A percentile compares a stretch with the other conserved stretches of the same genome.
Evolutionary conservation across 305 asterid species (phyloP).

Genomic region (Plantago rigida): DNA sequence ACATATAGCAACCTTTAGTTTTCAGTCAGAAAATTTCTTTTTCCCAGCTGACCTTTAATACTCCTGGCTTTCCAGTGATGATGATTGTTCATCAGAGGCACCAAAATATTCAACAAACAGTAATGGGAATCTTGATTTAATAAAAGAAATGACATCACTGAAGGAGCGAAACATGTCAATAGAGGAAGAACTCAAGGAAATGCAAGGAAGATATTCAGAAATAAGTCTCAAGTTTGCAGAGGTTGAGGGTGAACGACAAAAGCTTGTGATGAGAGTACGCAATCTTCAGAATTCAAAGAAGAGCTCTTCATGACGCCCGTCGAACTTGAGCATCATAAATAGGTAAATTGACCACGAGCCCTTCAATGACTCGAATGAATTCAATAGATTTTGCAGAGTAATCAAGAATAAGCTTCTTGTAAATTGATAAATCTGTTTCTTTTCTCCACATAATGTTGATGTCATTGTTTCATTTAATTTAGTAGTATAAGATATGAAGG

Average conservation of each 20-base stretch:
- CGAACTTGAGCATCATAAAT: conserved; percentile 17
- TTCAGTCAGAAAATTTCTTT: too few relatives aligned
- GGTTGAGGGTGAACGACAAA: conserved; percentile 92
- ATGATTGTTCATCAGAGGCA: too few relatives aligned
- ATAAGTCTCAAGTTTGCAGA: conserved; percentile 94
- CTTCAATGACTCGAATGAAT: conserved; percentile 9
- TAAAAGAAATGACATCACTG: conserved; percentile 37
- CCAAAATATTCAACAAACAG: conserved; percentile 6
- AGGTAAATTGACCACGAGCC: conserved; percentile 25
- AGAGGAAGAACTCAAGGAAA: conserved; percentile 78
- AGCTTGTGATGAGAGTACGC: conserved; percentile 81
- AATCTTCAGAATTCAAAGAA: conserved; percentile 55
- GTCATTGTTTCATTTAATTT: conserved; percentile 26
- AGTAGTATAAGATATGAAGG: conserved; percentile 25
- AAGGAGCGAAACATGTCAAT: conserved; percentile 49
- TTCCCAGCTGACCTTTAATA: too few relatives aligned
- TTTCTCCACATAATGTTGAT: conserved; percentile 18
- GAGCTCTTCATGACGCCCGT: conserved; percentile 26
- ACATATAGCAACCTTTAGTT: too few relatives aligned
- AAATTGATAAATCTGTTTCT: conserved; percentile 26
- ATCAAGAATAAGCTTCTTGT: conserved; percentile 29
- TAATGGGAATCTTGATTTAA: conserved; percentile 20
- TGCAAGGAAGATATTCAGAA: conserved; percentile 89
- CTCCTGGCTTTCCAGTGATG: too few relatives aligned
- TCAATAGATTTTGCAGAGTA: conserved; percentile 31